These are phyloP conservation scores for Diplodia seriata DNA, from an alignment of 2,329 filamentous ascomycete species.

Conservation along the genomic window DNA sequence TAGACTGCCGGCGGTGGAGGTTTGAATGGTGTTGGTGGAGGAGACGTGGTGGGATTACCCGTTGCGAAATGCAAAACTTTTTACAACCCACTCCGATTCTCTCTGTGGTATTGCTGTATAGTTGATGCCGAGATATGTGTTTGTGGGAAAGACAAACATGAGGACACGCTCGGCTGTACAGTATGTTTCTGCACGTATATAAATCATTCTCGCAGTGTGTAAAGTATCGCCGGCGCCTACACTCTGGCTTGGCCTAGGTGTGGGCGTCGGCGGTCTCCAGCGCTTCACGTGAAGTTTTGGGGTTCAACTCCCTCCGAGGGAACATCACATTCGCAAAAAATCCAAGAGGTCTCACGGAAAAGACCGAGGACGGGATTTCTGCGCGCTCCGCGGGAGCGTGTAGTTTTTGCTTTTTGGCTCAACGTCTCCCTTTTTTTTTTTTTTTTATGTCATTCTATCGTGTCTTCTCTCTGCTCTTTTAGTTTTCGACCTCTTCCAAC, in stretches of 20 bases:
- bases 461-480: background rate
- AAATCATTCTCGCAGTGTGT: background rate
- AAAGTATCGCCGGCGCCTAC: background rate
- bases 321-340: background rate
- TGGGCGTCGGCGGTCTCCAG: background rate
- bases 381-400: background rate
- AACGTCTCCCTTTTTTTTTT: background rate
- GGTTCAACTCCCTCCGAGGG: background rate
- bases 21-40: too few relatives aligned
- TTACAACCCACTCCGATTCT: too few relatives aligned
- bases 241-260: background rate
- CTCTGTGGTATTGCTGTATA: too few relatives aligned
- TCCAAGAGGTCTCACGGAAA: background rate
- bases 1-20: too few relatives aligned
- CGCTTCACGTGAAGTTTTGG: background rate
- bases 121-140: too few relatives aligned
- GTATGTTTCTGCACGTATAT: background rate
- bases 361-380: background rate
- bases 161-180: background rate
- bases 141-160: background rate
- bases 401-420: background rate
- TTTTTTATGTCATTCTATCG: background rate
- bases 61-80: too few relatives aligned
- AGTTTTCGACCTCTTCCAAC: background rate
- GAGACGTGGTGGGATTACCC: too few relatives aligned